Base-by-base conservation (phyloP, 345 rosid genomes). In the Euphorbia pulcherrima region DNA sequence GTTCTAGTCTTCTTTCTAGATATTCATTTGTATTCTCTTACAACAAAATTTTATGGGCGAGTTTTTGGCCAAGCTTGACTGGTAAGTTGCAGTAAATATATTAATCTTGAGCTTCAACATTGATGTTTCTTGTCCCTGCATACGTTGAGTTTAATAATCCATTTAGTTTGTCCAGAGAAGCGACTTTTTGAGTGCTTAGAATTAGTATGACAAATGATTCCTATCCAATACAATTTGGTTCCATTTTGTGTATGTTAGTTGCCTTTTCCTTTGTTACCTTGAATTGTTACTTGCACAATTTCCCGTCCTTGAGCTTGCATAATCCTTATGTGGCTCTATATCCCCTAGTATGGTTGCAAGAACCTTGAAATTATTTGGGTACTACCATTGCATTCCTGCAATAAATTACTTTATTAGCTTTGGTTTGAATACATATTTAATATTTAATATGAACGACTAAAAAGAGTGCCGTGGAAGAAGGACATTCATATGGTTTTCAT, bases 371-470 rank as follows among this genome's bases (percentile, higher is more conserved):
- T 30, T 21, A 48, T 18, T 17, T 60, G 33, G 17, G 17, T 35
- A 12, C 20, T 50, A n/a, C 57, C 24, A 13, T 27, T 69, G n/a
- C 26, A 8, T 50, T 37, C 24, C 26, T 24, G 0, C 23, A 51
- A 28, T 66, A 59, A 41, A 66, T 20, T 51, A 3, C 28, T 11
- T 66, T n/a, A 48, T 39, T 71, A 54, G 54, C n/a, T n/a, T n/a
- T n/a, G n/a, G n/a, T n/a, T n/a, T n/a, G 54, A 24, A 41, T 18
- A 8, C 35, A 44, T 20, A 16, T 3, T 1, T 39, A 30, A 30
- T 44, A 54, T 55, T 3, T 24, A 28, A n/a, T 23, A 14, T 10
- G 9, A 6, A 37, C 18, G 27, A 44, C 12, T 23, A 50, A 8
- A 55, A 59, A n/a, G n/a, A n/a, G n/a, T n/a, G n/a, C n/a, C n/a